Conservation (phyloP, 495 filamentous ascomycete species). For the Chlorociboria aeruginascens region DNA sequence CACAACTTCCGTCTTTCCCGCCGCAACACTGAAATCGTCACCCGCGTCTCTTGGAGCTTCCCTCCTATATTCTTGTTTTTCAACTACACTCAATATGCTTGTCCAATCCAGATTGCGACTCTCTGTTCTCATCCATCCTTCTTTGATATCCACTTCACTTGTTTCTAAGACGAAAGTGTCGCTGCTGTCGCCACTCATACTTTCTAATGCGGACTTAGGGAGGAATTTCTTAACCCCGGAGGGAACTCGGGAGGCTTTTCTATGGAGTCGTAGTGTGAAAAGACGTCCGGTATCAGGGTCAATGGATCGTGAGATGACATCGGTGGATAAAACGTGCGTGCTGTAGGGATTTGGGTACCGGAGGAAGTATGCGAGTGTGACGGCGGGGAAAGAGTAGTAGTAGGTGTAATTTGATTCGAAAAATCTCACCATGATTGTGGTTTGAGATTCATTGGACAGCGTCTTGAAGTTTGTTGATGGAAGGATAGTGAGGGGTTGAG, state of each 20-base stretch:
- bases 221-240: slow-evolving; percentile 71
- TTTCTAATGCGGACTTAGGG: slow-evolving; percentile 53
- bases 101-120: slow-evolving; percentile 82
- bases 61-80: slow-evolving; percentile 61
- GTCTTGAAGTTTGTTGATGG: background rate
- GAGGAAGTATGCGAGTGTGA: slow-evolving; percentile 96
- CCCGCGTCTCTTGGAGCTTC: slow-evolving; percentile 5
- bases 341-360: slow-evolving; percentile 97
- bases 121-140: slow-evolving; percentile 82
- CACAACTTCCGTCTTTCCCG: slow-evolving; percentile 64
- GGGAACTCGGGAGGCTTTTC: slow-evolving; percentile 87
- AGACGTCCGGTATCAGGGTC: slow-evolving; percentile 64
- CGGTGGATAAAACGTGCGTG: slow-evolving; percentile 88
- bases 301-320: slow-evolving; percentile 81
- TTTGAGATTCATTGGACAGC: slow-evolving; percentile 6
- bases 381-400: slow-evolving; percentile 77
- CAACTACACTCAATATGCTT: slow-evolving; percentile 82
- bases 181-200: slow-evolving; percentile 49
- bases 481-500: background rate
- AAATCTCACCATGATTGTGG: slow-evolving; percentile 58
- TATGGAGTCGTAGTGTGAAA: slow-evolving; percentile 78
- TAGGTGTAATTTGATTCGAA: slow-evolving; percentile 83
- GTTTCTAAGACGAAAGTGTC: slow-evolving; percentile 87
- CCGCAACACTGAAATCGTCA: slow-evolving; percentile 20
- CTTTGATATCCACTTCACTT: slow-evolving; percentile 75